Percentiles rank a stretch among this genome's conserved stretches.
phyloP scores from a whole-genome alignment of 495 filamentous ascomycete species.

The Penicillium paxilli region DNA sequence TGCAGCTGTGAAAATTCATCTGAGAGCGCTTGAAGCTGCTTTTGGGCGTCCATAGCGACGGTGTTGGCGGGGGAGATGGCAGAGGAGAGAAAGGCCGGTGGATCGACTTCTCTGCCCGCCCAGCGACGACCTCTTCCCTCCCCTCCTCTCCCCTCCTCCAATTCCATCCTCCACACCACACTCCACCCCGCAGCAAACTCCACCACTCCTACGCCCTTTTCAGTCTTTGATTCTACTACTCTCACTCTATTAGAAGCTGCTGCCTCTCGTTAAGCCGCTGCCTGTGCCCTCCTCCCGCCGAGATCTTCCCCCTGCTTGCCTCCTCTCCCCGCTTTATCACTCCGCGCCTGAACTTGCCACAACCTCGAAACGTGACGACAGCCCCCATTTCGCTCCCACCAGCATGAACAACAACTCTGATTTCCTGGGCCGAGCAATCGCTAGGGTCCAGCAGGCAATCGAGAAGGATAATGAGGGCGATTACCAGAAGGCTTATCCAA shows the following conservation, averaged over 20 bases:
- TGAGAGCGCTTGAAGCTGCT: constrained; percentile 74
- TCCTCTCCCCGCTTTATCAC: constrained; percentile 28
- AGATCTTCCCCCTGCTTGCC: constrained; percentile 15
- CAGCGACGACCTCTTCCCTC: constrained; percentile 26
- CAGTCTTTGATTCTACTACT: neutral
- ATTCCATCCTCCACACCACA: constrained; percentile 19
- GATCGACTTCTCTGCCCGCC: constrained; percentile 25
- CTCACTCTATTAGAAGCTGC: neutral
- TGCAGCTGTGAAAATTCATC: constrained; percentile 88
- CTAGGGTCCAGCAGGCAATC: constrained; percentile 94
- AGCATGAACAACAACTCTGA: constrained; percentile 96
- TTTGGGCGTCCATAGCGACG: constrained; percentile 55
- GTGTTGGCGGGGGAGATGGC: constrained; percentile 20
- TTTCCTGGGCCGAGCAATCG: constrained; percentile 93
- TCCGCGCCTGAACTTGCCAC: constrained; percentile 26
- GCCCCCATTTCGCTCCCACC: constrained; percentile 8
- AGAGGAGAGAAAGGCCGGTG: constrained; percentile 25
- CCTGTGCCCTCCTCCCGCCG: constrained; percentile 5
- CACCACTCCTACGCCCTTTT: constrained; percentile 5
- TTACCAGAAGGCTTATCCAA: constrained; percentile 93
- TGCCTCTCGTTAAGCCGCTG: constrained; percentile 14
- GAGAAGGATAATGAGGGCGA: constrained; percentile 92
- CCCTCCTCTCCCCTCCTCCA: constrained; percentile 14
- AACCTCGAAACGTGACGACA: constrained; percentile 9
- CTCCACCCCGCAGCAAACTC: constrained; percentile 1